A percentile compares a stretch with the other conserved stretches of the same genome.
phyloP scores from a whole-genome alignment of 371 early-diverging fungal genomes.

The Mucor piriformis region DNA sequence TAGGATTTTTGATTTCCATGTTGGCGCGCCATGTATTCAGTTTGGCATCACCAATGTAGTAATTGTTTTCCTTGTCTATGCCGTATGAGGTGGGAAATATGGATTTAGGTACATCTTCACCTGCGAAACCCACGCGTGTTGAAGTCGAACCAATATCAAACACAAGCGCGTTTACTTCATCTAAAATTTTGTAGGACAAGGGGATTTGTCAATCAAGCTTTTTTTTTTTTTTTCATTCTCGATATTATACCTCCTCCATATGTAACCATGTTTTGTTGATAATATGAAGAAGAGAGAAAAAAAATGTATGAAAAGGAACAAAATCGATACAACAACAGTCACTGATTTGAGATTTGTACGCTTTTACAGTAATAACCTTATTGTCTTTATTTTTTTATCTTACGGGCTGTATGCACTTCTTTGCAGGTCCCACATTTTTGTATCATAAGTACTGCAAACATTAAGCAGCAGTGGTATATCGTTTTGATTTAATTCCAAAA shows the following conservation, averaged over 20 bases:
- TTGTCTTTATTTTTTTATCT: not conserved
- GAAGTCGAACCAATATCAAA: constrained; percentile 89
- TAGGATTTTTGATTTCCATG: constrained; percentile 81
- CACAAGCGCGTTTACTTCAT: constrained; percentile 93
- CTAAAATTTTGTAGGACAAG: constrained; percentile 39
- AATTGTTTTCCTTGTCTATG: constrained; percentile 44
- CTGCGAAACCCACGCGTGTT: constrained; percentile 93
- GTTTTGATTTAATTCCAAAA: constrained; percentile 37
- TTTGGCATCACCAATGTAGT: constrained; percentile 82
- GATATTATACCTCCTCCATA: constrained; percentile 70
- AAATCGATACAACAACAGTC: not conserved
- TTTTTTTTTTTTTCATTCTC: not conserved
- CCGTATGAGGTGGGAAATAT: constrained; percentile 77
- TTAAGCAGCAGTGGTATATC: constrained; percentile 47
- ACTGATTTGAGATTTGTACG: not conserved
- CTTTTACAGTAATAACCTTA: too few relatives aligned
- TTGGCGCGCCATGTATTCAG: constrained; percentile 72
- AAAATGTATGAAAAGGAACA: not conserved
- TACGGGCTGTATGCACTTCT: not conserved
- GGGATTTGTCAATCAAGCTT: too few relatives aligned
- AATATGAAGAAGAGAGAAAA: constrained; percentile 13
- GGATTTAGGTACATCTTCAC: constrained; percentile 90
- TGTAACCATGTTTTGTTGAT: constrained; percentile 60
- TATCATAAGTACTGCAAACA: constrained; percentile 46
- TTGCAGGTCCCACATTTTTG: constrained; percentile 33